Percentiles rank a stretch among this genome's conserved stretches.
Conservation (phyloP, 139 green algal species). For the Marvania coccoides region DNA sequence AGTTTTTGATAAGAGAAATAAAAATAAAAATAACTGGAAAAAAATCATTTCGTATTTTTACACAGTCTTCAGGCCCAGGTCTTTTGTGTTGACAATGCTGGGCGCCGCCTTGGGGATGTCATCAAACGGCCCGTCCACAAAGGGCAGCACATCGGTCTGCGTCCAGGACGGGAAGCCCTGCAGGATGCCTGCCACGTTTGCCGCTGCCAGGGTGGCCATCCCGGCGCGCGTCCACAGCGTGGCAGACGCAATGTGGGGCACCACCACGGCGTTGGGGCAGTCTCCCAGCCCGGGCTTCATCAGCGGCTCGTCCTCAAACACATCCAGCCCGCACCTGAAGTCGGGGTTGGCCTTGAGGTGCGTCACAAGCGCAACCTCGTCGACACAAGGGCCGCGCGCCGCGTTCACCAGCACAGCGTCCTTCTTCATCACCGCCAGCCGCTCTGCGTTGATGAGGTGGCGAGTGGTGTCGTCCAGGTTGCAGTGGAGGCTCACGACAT, state of each 20-base stretch:
- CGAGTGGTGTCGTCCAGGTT: slow-evolving; percentile 82
- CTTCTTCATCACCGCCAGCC: slow-evolving; percentile 90
- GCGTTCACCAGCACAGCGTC: slow-evolving; percentile 92
- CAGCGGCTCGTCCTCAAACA: slow-evolving; percentile 96
- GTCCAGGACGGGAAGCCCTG: slow-evolving; percentile 64
- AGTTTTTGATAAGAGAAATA: not conserved
- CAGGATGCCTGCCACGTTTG: slow-evolving; percentile 81
- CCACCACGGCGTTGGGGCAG: slow-evolving; percentile 89
- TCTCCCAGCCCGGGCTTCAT: slow-evolving; percentile 90
- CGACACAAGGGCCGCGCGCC: slow-evolving; percentile 79
- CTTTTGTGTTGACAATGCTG: slow-evolving; percentile 93
- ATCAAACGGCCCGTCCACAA: slow-evolving; percentile 74
- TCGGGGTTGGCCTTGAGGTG: slow-evolving; percentile 90
- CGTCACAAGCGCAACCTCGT: slow-evolving; percentile 88
- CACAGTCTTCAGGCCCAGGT: slow-evolving; percentile 50
- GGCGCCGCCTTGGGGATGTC: slow-evolving; percentile 70
- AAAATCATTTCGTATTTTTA: too few species aligned
- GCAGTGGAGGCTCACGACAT: slow-evolving; percentile 91
- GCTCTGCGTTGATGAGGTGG: slow-evolving; percentile 90
- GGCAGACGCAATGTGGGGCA: slow-evolving; percentile 97
- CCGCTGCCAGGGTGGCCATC: slow-evolving; percentile 90
- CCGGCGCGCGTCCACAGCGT: slow-evolving; percentile 83
- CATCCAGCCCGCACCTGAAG: slow-evolving; percentile 83
- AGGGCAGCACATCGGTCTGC: slow-evolving; percentile 66
- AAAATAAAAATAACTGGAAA: not conserved